phyloP scores from a whole-genome alignment of 1,284 basidiomycete genomes.

The Heimioporus retisporus region DNA sequence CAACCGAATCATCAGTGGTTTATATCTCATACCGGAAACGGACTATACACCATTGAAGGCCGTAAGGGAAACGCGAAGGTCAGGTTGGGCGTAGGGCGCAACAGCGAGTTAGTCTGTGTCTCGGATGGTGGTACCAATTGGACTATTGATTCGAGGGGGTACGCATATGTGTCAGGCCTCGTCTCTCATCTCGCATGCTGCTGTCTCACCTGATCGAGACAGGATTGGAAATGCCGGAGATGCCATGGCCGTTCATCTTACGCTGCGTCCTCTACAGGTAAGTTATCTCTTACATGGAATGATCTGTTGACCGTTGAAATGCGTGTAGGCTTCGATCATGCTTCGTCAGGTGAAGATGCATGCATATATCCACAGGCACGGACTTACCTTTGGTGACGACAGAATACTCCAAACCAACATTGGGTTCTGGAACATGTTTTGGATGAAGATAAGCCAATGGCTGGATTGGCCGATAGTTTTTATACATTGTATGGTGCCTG shows the following conservation, averaged over 20 bases:
- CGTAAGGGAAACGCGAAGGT: not conserved
- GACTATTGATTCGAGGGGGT: conserved; percentile 7
- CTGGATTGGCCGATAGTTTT: not conserved
- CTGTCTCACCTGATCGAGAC: not conserved
- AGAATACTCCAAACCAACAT: not conserved
- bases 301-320: no score
- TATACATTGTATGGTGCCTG: not conserved
- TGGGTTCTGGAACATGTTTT: conserved; percentile 4
- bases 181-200: not conserved
- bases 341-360: not conserved
- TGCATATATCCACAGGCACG: not conserved
- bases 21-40: not conserved
- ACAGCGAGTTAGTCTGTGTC: not conserved
- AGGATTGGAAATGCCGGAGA: conserved; percentile 6
- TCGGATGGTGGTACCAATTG: not conserved
- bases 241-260: conserved; percentile 2
- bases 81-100: not conserved
- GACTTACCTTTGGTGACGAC: not conserved
- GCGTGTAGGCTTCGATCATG: not conserved
- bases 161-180: conserved; percentile 7
- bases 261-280: not conserved
- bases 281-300: not conserved
- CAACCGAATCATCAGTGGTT: not conserved
- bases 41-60: conserved; percentile 1
- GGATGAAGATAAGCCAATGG: not conserved